phyloP scores from a whole-genome alignment of 2,329 filamentous ascomycete genomes.

The Alternaria consortialis region DNA sequence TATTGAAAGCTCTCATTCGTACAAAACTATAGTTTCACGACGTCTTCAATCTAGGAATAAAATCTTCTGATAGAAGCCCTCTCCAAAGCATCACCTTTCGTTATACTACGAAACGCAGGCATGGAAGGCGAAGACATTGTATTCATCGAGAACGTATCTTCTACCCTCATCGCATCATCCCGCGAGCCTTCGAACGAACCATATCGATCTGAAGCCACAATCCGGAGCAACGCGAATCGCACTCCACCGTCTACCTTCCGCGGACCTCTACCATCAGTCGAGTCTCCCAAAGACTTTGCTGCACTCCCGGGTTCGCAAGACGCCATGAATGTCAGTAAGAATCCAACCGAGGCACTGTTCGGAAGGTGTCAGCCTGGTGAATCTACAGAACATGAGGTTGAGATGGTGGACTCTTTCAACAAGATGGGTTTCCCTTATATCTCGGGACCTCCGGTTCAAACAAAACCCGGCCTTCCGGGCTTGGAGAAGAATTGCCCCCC shows the following conservation, averaged over 20 bases:
- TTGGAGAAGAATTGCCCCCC: not conserved
- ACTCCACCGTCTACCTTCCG: not conserved
- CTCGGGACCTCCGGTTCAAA: not conserved
- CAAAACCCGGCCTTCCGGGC: fast-evolving
- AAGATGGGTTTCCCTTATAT: too few species aligned
- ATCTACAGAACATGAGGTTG: not conserved
- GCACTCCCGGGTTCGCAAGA: not conserved
- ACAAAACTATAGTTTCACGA: not conserved
- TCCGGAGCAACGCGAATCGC: not conserved
- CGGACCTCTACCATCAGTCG: not conserved
- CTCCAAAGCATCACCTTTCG: not conserved
- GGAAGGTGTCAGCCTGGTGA: not conserved
- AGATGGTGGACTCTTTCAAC: too few species aligned
- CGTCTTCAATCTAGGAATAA: not conserved
- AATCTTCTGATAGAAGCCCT: fast-evolving
- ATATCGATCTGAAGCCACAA: not conserved
- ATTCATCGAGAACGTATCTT: conserved; percentile 18
- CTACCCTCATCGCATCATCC: conserved; percentile 17
- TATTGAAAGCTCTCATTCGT: not conserved
- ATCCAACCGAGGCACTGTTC: not conserved
- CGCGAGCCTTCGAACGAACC: not conserved
- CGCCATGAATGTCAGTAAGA: not conserved
- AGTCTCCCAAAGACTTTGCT: not conserved
- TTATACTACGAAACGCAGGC: not conserved
- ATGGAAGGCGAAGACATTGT: conserved; percentile 26